phyloP scores from a whole-genome alignment of 768 basidiomycete genomes.

The Russula brevipes region DNA sequence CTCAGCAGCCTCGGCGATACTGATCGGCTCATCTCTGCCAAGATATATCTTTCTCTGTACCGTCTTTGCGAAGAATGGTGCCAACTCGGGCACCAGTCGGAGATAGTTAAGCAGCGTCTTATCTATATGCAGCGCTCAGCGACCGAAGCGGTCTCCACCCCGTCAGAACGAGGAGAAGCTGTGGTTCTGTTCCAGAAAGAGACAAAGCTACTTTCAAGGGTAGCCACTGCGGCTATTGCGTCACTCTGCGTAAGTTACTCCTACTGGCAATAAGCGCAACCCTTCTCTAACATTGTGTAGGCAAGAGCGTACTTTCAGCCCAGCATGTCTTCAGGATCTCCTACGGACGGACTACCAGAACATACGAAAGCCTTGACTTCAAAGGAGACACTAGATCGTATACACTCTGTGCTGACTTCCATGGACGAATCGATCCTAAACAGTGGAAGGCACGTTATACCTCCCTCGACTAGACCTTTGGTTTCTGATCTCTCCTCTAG shows the following conservation, averaged over 20 bases:
- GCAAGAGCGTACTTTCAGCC: slow-evolving; percentile 72
- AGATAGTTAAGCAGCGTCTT: slow-evolving; percentile 63
- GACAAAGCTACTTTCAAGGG: slow-evolving; percentile 65
- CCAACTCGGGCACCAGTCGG: slow-evolving; percentile 70
- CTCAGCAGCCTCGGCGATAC: slow-evolving; percentile 63
- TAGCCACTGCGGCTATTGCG: slow-evolving; percentile 83
- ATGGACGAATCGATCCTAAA: slow-evolving; percentile 45
- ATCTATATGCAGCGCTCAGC: slow-evolving; percentile 67
- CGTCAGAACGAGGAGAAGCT: slow-evolving; percentile 44
- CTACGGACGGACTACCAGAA: slow-evolving; percentile 55
- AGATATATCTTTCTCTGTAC: slow-evolving; percentile 75
- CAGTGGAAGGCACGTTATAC: slow-evolving; percentile 57
- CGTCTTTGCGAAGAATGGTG: slow-evolving; percentile 93
- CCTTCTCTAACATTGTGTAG: slow-evolving; percentile 37
- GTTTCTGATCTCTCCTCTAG: slow-evolving; percentile 37
- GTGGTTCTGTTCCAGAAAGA: slow-evolving; percentile 42
- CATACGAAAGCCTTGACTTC: slow-evolving; percentile 50
- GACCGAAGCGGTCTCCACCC: slow-evolving; percentile 49
- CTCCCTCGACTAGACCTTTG: background rate
- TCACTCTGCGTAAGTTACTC: slow-evolving; percentile 70
- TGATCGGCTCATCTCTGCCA: slow-evolving; percentile 68
- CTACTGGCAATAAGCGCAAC: background rate
- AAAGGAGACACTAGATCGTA: slow-evolving; percentile 52
- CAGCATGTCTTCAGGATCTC: slow-evolving; percentile 54
- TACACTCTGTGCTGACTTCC: slow-evolving; percentile 65